A percentile compares a stretch with the other conserved stretches of the same genome.
These are phyloP conservation scores for Dryadomyces quercus-mongolicae DNA, from an alignment of 2,329 filamentous ascomycete genomes.

Conservation along the genomic window DNA sequence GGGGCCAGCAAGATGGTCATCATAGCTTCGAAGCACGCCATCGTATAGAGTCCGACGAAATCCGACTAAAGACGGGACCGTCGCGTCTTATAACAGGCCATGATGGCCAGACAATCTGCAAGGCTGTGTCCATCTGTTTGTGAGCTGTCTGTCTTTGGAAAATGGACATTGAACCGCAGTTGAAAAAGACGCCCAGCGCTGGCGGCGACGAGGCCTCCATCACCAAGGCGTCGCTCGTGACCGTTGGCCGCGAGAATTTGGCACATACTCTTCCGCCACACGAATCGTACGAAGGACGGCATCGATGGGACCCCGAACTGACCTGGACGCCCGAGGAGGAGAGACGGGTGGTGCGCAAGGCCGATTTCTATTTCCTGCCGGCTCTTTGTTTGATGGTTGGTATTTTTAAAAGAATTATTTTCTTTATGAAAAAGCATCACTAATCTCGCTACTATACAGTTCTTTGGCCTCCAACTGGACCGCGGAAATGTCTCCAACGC, in stretches of 20 bases:
- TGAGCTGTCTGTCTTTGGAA: background rate
- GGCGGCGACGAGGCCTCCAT: conserved; percentile 18
- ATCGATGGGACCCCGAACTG: conserved; percentile 26
- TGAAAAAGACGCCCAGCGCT: background rate
- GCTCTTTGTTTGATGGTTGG: conserved; percentile 24
- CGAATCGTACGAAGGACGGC: conserved; percentile 26
- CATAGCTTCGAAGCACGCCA: background rate
- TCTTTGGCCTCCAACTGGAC: conserved; percentile 53
- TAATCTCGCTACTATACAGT: conserved; percentile 18
- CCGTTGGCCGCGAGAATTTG: conserved; percentile 26
- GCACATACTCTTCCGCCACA: conserved; percentile 19
- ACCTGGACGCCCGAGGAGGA: conserved; percentile 47
- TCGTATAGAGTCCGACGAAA: background rate
- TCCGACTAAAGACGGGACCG: too few relatives aligned
- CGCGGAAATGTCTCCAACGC: conserved; percentile 52
- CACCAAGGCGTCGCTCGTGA: background rate
- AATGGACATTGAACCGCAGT: background rate
- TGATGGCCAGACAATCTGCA: too few relatives aligned
- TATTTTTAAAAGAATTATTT: too few relatives aligned
- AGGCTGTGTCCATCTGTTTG: background rate
- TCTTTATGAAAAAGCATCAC: too few relatives aligned
- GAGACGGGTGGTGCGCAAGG: conserved; percentile 40
- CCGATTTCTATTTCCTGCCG: conserved; percentile 26
- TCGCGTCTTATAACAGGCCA: too few relatives aligned
- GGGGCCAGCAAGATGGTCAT: background rate